Evolutionary conservation across 768 basidiomycete species (phyloP), one percentile per base, ranked within the genome.

Genomic region (Boletus patriciae): DNA sequence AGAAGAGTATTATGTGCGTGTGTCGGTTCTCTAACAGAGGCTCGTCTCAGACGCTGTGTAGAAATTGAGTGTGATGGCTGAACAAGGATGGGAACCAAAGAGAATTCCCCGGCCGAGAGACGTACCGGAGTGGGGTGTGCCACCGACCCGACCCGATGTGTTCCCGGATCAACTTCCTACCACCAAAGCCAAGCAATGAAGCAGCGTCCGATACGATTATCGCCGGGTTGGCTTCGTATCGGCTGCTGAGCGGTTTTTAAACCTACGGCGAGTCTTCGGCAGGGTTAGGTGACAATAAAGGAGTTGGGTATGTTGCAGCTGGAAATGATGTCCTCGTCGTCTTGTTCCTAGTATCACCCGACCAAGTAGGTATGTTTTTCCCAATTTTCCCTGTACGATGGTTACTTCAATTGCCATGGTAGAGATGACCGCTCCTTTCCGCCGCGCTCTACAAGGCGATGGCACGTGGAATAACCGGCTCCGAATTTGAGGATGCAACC

Each of bases 1-100:
- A 52, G 96, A 98, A 70, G 95, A 97, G 68, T 99, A 98, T 72
- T 98, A 88, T 68, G 95, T 97, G 74, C 74, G 93, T 85, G 50
- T 55, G 21, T 25, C 23, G 3, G 18, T 27, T 13, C 16, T 45
- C 50, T 53, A 13, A 34, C 18, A 18, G 25, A 3, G 18, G 25
- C 29, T 40, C 34, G 31, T 37, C 44, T 50, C 21, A 49, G 34
- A 45, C 16, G 29, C 33, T 4, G 13, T 7, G 6, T 21, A 73
- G 91, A 85, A 86, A 62, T 73, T 92, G 62, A 87, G 80, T 65
- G 80, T 85, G 6, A 73, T 76, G 31, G 74, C 79, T 4, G 81
- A 85, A 50, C 83, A 88, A 55, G 83, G 92, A 4, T 96, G 91
- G 88, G 95, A 98, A 62, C 87, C 86, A 45, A 90, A 89, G 64